Evolutionary conservation across 164 flowering plant species (phyloP).

Genomic region (Dillenia suffruticosa): DNA sequence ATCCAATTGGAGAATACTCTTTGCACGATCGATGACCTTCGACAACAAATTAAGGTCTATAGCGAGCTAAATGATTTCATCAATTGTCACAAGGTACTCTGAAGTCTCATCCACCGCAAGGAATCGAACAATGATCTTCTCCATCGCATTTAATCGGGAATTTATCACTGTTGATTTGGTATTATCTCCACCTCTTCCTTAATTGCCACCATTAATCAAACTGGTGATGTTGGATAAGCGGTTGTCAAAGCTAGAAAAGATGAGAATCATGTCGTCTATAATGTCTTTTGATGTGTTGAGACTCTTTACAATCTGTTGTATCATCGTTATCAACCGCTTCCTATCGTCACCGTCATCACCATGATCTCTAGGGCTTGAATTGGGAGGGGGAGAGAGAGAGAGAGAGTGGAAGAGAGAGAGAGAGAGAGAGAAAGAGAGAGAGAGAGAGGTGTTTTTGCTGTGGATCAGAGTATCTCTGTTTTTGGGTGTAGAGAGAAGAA

Average conservation of each 20-base stretch:
- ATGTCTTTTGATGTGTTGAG: no score
- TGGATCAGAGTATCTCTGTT: no score
- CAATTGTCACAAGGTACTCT: constrained; percentile 43
- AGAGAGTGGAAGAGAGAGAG: not conserved
- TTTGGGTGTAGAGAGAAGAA: no score
- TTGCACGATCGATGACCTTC: constrained; percentile 33
- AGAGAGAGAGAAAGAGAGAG: not conserved
- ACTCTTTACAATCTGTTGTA: no score
- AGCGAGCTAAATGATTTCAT: constrained; percentile 35
- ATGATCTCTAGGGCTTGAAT: constrained; percentile 1
- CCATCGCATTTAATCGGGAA: constrained; percentile 34
- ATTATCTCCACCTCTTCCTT: not conserved
- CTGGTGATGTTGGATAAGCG: no score
- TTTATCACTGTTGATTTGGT: no score
- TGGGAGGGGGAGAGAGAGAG: not conserved
- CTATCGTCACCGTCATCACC: constrained; percentile 22
- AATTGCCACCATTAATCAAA: no score
- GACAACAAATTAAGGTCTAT: constrained; percentile 24
- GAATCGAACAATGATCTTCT: constrained; percentile 33
- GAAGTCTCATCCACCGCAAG: constrained; percentile 29
- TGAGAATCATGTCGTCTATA: no score
- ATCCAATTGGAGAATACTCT: constrained; percentile 46
- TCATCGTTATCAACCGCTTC: no score
- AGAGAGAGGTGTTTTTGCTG: no score
- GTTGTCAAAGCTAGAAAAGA: no score